Base-by-base conservation (phyloP, 2,329 filamentous ascomycete genomes). In the Alternaria solani region DNA sequence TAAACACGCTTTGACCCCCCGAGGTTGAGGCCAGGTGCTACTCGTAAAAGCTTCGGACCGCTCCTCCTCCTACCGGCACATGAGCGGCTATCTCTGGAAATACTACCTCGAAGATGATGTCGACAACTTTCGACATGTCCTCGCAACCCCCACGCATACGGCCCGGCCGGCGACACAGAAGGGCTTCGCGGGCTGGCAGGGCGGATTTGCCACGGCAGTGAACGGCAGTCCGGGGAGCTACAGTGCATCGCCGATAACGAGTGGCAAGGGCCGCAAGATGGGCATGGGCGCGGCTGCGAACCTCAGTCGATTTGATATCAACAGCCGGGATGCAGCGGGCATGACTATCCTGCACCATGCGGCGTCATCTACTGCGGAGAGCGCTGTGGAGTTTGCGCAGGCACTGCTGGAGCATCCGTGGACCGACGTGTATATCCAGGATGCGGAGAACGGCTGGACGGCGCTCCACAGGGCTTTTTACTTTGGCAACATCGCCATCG, bases 61-160 rank as follows among this genome's bases (percentile, higher is more conserved):
- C 75, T 76, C 74, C 76, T 56, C 48, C 66, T 64, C 63, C 55
- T 67, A 64, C 70, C 67, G 69, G 76, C 88, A 88, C 88, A 95
- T 98, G 94, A 98, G 92, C 90, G 91, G 93, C 84, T 88, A 91
- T 87, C 89, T 99, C 80, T 97, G 94, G 94, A 94, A 93, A 87
- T 92, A 88, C 80, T 98, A 94, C 80, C 91, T 96, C 85, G 91
- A 97, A 88, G 92, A 97, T 87, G 93, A 99, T 88, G 91, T 97
- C 88, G 94, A 96, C 79, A 89, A 84, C 78, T 98, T 99, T 87
- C 91, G 91, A 83, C 91, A 90, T 84, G 87, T 96, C 77, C 87
- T 99, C 86, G 89, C 89, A 76, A 88, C 88, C 79, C 85, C 90
- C 81, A 84, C 85, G 76, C 85, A 84, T 78, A 85, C 82, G 75